These are phyloP conservation scores for Drechslera avenae DNA, from an alignment of 2,329 filamentous ascomycete genomes.

Conservation along the genomic window DNA sequence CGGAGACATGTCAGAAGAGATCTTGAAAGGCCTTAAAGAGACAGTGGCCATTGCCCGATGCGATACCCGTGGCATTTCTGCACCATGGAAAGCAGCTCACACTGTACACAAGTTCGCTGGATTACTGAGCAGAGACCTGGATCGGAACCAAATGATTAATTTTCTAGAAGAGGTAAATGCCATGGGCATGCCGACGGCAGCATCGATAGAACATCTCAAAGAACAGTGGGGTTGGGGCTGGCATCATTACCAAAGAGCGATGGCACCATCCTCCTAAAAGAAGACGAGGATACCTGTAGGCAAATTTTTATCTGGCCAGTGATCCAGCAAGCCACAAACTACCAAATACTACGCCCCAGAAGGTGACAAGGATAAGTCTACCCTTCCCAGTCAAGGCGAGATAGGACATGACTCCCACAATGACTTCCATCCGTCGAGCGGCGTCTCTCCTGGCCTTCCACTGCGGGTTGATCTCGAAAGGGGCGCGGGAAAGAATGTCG, in stretches of 20 bases:
- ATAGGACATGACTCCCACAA: slow-evolving; percentile 64
- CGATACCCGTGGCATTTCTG: slow-evolving; percentile 17
- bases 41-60: slow-evolving; percentile 24
- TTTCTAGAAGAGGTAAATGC: slow-evolving; percentile 26
- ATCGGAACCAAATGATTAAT: slow-evolving; percentile 20
- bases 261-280: neutral
- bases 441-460: slow-evolving; percentile 61
- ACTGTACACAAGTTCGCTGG: slow-evolving; percentile 21
- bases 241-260: neutral
- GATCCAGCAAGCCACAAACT: slow-evolving; percentile 33
- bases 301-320: slow-evolving; percentile 19
- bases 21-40: slow-evolving; percentile 16
- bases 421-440: slow-evolving; percentile 63
- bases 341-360: slow-evolving; percentile 34
- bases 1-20: slow-evolving; percentile 3
- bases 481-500: slow-evolving; percentile 54
- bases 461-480: slow-evolving; percentile 62
- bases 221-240: slow-evolving; percentile 18
- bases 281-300: neutral
- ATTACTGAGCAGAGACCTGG: slow-evolving; percentile 9
- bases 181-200: slow-evolving; percentile 20
- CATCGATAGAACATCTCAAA: slow-evolving; percentile 15
- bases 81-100: slow-evolving; percentile 18
- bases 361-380: slow-evolving; percentile 45
- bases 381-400: slow-evolving; percentile 57